Conservation (phyloP, 331 rosid genomes). For the Quercus lobata region DNA sequence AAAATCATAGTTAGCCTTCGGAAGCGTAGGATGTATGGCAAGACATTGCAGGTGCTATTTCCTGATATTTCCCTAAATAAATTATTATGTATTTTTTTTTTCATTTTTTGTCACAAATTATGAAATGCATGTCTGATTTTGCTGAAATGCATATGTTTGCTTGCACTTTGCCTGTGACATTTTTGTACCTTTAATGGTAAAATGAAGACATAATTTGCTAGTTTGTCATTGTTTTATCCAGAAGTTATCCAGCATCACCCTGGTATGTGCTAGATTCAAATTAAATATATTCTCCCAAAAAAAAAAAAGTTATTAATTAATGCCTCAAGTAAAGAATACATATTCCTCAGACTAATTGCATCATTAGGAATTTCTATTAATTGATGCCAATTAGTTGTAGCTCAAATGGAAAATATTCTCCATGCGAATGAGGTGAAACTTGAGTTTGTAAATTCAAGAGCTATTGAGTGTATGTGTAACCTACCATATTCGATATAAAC, state of each 20-base stretch:
- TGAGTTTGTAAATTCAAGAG: too few relatives aligned
- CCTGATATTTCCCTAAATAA: not conserved
- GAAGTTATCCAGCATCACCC: not conserved
- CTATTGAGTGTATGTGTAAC: too few relatives aligned
- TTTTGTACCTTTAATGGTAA: not conserved
- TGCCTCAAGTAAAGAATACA: too few relatives aligned
- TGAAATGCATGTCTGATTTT: not conserved
- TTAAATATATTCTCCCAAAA: too few relatives aligned
- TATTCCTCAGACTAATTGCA: too few relatives aligned
- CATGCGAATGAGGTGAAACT: too few relatives aligned
- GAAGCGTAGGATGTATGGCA: conserved; percentile 9
- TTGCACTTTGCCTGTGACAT: not conserved
- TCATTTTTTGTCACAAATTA: not conserved
- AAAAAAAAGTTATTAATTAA: too few relatives aligned
- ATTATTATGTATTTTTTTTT: not conserved
- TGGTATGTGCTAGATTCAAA: not conserved
- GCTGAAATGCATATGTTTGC: not conserved
- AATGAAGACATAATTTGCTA: not conserved
- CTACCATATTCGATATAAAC: too few relatives aligned
- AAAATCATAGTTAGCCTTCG: not conserved
- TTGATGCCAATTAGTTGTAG: too few relatives aligned
- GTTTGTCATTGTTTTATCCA: not conserved
- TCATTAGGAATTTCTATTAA: too few relatives aligned
- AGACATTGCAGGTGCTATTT: conserved; percentile 19
- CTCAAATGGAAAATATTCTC: too few relatives aligned